These are phyloP conservation scores for Aspergillus latus DNA, from an alignment of 2,329 filamentous ascomycete species.

Conservation along the genomic window DNA sequence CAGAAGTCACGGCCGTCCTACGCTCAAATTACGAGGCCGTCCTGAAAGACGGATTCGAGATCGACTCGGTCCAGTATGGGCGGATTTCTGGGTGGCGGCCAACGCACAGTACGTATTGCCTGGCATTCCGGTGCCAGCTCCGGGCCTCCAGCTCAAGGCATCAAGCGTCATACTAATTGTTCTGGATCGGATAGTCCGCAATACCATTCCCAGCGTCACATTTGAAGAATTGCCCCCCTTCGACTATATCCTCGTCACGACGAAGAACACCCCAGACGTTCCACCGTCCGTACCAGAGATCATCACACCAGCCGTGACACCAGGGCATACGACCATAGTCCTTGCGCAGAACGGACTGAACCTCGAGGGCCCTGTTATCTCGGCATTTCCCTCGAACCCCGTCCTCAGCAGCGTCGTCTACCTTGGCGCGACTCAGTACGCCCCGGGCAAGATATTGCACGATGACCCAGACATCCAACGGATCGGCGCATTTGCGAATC, in stretches of 20 bases:
- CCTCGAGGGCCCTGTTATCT: slow-evolving; percentile 57
- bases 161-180: too few relatives aligned
- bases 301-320: slow-evolving; percentile 54
- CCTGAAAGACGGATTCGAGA: not conserved
- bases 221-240: slow-evolving; percentile 32
- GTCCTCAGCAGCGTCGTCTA: slow-evolving; percentile 55
- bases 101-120: not conserved
- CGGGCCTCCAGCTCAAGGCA: too few relatives aligned
- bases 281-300: slow-evolving; percentile 51
- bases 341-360: slow-evolving; percentile 64
- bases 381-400: slow-evolving; percentile 52
- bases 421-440: slow-evolving; percentile 38
- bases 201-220: slow-evolving; percentile 49
- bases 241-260: slow-evolving; percentile 58
- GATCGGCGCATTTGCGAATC: not conserved
- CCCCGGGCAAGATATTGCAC: not conserved
- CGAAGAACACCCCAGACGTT: slow-evolving; percentile 60
- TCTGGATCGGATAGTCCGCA: slow-evolving; percentile 17
- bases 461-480: not conserved
- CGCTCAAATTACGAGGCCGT: not conserved
- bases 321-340: slow-evolving; percentile 53
- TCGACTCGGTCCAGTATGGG: not conserved
- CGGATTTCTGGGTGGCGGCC: not conserved
- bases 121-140: not conserved
- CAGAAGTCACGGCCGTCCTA: not conserved